Conservation (phyloP, 768 basidiomycete species). For the Artomyces pyxidatus region DNA sequence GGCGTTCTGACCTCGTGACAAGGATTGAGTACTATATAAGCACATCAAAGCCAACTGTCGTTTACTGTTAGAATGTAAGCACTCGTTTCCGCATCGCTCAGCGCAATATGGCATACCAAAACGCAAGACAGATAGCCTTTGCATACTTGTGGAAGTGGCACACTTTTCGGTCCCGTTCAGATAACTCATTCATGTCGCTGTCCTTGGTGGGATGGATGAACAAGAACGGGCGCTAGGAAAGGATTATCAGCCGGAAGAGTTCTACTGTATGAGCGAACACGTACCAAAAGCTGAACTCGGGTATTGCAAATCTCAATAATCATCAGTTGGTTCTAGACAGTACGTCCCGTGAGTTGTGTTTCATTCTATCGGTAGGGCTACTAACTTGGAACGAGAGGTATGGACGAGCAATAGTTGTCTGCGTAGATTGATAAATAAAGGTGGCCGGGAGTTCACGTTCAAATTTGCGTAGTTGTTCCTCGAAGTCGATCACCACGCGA, state of each 20-base stretch:
- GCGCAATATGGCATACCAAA: conserved; percentile 5
- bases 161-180: conserved; percentile 8
- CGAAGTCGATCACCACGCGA: conserved; percentile 14
- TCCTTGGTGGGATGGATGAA: conserved; percentile 14
- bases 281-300: conserved; percentile 11
- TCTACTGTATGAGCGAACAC: background rate
- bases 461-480: conserved; percentile 15
- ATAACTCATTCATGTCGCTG: conserved; percentile 2
- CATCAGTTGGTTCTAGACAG: conserved; percentile 11
- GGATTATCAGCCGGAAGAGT: background rate
- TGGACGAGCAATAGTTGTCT: conserved; percentile 10
- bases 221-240: conserved; percentile 12
- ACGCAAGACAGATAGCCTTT: conserved; percentile 9
- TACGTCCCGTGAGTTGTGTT: background rate
- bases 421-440: conserved; percentile 13
- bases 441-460: conserved; percentile 16
- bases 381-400: conserved; percentile 15
- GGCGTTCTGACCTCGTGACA: background rate
- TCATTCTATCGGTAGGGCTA: background rate
- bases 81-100: background rate
- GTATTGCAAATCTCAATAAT: conserved; percentile 5
- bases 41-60: conserved; percentile 13
- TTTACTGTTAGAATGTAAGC: conserved; percentile 11
- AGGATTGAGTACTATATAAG: conserved; percentile 4
- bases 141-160: conserved; percentile 10